Percentiles rank a stretch among this genome's conserved stretches.
Conservation (phyloP, 1,284 basidiomycete species). For the Cystobasidium pallidum region DNA sequence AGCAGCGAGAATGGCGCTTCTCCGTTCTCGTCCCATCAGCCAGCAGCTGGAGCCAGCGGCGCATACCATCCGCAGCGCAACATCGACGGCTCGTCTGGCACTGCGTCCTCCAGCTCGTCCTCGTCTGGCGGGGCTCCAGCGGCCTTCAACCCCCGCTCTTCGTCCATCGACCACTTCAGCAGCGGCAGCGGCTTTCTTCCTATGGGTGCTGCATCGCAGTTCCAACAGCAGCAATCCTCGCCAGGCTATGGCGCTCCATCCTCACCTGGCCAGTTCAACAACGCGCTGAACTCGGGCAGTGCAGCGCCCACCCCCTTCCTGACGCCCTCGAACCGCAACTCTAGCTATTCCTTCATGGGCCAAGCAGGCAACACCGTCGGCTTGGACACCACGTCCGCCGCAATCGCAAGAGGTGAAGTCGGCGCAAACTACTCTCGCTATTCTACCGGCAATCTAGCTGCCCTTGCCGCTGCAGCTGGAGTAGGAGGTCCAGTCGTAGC, state of each 20-base stretch:
- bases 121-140: conserved; percentile 3
- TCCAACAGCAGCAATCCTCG: not conserved
- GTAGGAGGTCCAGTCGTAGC: conserved; percentile 8
- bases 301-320: conserved; percentile 15
- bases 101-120: conserved; percentile 10
- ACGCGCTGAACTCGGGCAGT: conserved; percentile 2
- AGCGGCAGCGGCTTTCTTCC: not conserved
- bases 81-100: not conserved
- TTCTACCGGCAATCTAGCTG: conserved; percentile 37
- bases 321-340: conserved; percentile 28
- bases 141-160: not conserved
- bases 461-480: conserved; percentile 22
- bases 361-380: conserved; percentile 42
- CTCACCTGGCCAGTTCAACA: conserved; percentile 12
- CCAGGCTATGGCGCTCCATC: not conserved
- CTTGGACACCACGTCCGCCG: conserved; percentile 42
- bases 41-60: not conserved
- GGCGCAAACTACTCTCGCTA: conserved; percentile 42
- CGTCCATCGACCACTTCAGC: conserved; percentile 10
- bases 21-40: conserved; percentile 11
- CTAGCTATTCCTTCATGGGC: conserved; percentile 33
- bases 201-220: not conserved
- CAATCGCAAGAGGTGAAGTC: conserved; percentile 40
- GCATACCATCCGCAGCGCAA: conserved; percentile 8
- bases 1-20: conserved; percentile 12